Evolutionary conservation across 2,329 filamentous ascomycete genomes (phyloP), one percentile per base, ranked within the genome.

Genomic region (Beauveria sp.): DNA sequence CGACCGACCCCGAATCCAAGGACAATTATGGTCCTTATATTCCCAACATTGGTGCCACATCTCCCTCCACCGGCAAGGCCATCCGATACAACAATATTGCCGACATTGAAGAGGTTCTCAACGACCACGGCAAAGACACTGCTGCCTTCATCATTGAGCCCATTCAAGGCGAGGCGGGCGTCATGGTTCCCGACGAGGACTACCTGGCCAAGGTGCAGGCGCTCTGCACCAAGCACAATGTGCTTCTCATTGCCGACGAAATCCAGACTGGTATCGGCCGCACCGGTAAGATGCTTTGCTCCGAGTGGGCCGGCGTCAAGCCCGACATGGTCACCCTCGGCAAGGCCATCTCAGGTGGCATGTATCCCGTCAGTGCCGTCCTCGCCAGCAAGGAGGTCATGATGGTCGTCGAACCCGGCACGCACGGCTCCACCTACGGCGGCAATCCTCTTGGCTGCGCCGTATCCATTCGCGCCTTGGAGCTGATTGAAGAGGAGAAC

Each of bases 301-400:
- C 90, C 70, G 86, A 99, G 77, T 97, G 94, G 92, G 88, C 90
- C 61, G 90, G 88, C 67, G 92, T 99, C 80, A 96, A 93, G 80
- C 94, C 93, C 44, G 94, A 99, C 73, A 83, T 99, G 70, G 89
- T 99, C 26, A 88, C 96, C 53, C 86, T 99, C 40, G 94, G 94
- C 71, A 99, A 99, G 80, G 94, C 94, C 67, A 96, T 99, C 73
- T 96, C 92, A 40, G 94, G 94, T 65, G 94, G 94, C 75, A 94
- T 97, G 89, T 99, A 99, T 77, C 94, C 94, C n/a, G 94, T 99
- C 62, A 96, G 92, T 64, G 92, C 88, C 69, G 92, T 99, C 54
- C 82, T 99, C 57, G 88, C 89, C 64, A 87, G 87, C 69, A 92
- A 89, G 77, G 92, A 97, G 61, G 82, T 97, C 65, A 97, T 99